Evolutionary conservation across 352 stramenopile species (phyloP), one percentile per base, ranked within the genome.

Genomic region (Globisporangium splendens): DNA sequence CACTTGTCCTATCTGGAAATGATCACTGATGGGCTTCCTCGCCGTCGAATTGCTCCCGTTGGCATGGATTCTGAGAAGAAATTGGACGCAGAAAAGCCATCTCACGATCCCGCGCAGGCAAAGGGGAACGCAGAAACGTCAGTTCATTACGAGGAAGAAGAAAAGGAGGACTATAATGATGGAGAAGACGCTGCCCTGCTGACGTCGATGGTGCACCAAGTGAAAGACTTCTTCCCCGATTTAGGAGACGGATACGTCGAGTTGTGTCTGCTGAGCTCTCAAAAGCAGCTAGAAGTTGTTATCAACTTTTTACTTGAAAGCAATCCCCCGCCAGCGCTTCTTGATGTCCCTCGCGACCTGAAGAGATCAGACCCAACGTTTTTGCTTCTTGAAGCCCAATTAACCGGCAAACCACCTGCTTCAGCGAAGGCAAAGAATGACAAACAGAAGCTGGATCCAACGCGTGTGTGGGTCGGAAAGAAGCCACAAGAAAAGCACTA

Each of bases 1-100:
- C 79, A 71, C 31, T 68, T 88, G 17, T 83, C 72, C 24, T 94
- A 94, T 46, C 61, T 94, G 20, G 75, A 82, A 41, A 82, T 92
- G 68, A 72, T 92, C 38, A 58, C 91, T 6, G 80, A 89, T 28
- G 63, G 67, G 1, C 68, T 94, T 3, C 84, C 84, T 4, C 68
- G 72, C 33, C 73, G 84, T 35, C 68, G 73, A 7, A 54, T 71
- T 22, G 31, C 73, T 21, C 54, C 50, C 0, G 53, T 60, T 18
- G 35, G 31, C 3, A 8, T n/a, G 22, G 56, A 50, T 20, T 53
- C 35, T 3, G 38, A 60, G 15, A 50, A 51, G 15, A 49, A 66
- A 20, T 17, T 3, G 7, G 28, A 8, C 28, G 10, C 7, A 6
- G 28, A 35, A 35, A 35, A 35, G 28, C 28, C 28, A 35, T 35